phyloP scores from a whole-genome alignment of 306 rosid genomes.

The Hippophae tibetana region DNA sequence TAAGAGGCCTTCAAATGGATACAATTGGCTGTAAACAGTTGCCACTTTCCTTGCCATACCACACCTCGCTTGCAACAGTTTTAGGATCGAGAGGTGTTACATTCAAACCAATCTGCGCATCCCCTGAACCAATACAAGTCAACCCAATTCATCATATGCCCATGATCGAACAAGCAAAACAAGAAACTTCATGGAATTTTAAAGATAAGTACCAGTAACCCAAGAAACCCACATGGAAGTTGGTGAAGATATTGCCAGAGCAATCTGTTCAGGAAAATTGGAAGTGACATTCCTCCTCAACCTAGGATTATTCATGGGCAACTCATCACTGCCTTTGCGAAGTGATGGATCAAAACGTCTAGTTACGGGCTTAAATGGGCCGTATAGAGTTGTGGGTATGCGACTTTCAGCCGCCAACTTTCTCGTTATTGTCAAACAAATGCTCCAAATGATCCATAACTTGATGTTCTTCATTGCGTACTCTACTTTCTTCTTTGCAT shows the following conservation, averaged over 20 bases:
- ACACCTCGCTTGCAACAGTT: constrained; percentile 55
- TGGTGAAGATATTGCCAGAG: constrained; percentile 72
- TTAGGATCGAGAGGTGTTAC: constrained; percentile 66
- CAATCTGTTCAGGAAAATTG: constrained; percentile 75
- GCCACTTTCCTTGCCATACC: constrained; percentile 72
- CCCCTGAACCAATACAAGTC: constrained; percentile 45
- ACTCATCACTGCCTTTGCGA: constrained; percentile 66
- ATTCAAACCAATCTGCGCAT: constrained; percentile 68
- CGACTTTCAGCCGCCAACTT: constrained; percentile 23
- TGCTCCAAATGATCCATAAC: constrained; percentile 22
- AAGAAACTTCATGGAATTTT: constrained; percentile 2
- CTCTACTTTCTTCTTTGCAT: background rate
- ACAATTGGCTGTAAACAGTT: constrained; percentile 63
- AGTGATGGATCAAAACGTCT: constrained; percentile 56
- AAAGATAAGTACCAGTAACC: constrained; percentile 57
- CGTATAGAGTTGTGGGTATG: constrained; percentile 75
- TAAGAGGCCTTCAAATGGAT: constrained; percentile 72
- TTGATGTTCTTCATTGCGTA: constrained; percentile 22
- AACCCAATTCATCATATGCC: constrained; percentile 16
- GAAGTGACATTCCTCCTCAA: constrained; percentile 57
- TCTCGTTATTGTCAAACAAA: constrained; percentile 18
- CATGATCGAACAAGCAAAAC: background rate
- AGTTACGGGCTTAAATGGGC: constrained; percentile 71
- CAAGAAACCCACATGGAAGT: constrained; percentile 85
- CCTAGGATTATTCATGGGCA: constrained; percentile 84